Conservation (phyloP, 2,329 filamentous ascomycete species). For the Emergomyces orientalis region DNA sequence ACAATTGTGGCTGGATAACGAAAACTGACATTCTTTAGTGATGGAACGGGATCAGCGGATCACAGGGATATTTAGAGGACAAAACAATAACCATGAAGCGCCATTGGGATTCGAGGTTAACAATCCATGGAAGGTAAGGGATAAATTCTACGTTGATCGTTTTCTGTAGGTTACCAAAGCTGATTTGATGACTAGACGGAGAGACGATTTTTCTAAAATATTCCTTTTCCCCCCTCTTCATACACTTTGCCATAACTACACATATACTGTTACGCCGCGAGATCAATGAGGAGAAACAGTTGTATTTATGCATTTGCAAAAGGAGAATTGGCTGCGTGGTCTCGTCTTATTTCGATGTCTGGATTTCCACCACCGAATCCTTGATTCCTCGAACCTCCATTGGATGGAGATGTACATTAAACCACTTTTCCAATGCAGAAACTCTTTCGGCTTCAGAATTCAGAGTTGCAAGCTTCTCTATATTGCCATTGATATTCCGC, state of each 20-base stretch:
- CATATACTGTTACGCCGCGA: background rate
- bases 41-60: constrained; percentile 57
- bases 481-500: constrained; percentile 44
- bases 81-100: constrained; percentile 50
- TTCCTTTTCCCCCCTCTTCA: background rate
- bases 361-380: constrained; percentile 42
- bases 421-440: constrained; percentile 42
- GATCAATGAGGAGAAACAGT: constrained; percentile 2
- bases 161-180: background rate
- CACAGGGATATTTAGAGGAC: constrained; percentile 52
- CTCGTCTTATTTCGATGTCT: constrained; percentile 3
- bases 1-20: constrained; percentile 5
- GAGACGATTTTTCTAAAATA: constrained; percentile 7
- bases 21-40: constrained; percentile 39
- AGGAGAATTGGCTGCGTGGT: constrained; percentile 7
- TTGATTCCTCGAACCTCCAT: constrained; percentile 45
- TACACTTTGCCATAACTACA: background rate
- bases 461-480: constrained; percentile 40
- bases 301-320: background rate
- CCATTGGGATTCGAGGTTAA: constrained; percentile 56
- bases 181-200: constrained; percentile 5
- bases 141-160: background rate
- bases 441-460: constrained; percentile 47
- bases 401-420: constrained; percentile 44
- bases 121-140: constrained; percentile 57